These are phyloP conservation scores for Sporisorium sorghi DNA, from an alignment of 1,284 basidiomycete species.

Conservation along the genomic window DNA sequence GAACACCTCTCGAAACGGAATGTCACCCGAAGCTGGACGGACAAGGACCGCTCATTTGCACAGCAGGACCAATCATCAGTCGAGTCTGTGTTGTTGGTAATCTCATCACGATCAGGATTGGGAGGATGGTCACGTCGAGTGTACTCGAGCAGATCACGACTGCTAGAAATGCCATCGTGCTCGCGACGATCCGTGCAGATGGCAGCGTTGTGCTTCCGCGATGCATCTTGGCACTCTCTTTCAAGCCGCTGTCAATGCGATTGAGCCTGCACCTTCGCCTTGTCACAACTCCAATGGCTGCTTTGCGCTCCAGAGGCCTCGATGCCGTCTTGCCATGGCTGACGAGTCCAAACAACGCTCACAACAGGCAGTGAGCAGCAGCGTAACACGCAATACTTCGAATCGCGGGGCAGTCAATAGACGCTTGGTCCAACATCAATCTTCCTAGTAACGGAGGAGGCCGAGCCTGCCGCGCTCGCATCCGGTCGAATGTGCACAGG, in stretches of 20 bases:
- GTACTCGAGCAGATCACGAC: background rate
- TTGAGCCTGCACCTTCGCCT: too few species aligned
- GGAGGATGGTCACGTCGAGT: background rate
- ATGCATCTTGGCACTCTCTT: background rate
- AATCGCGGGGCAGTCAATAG: background rate
- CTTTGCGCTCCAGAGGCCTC: background rate
- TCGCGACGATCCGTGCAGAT: background rate
- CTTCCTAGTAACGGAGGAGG: slow-evolving; percentile 5
- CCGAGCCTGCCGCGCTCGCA: slow-evolving; percentile 7
- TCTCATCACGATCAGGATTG: background rate
- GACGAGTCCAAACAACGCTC: background rate
- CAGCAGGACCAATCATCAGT: background rate
- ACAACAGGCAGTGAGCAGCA: too few species aligned
- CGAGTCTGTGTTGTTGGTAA: background rate
- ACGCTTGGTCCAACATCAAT: background rate
- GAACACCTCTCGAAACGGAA: slow-evolving; percentile 5
- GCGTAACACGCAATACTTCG: background rate
- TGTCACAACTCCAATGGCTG: too few species aligned
- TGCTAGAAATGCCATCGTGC: too few species aligned
- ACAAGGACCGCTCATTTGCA: background rate
- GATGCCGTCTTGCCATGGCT: background rate
- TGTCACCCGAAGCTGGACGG: slow-evolving; percentile 15
- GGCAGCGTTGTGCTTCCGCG: too few species aligned
- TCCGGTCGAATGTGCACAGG: slow-evolving; percentile 8
- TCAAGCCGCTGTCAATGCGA: too few species aligned